Evolutionary conservation across 768 basidiomycete species (phyloP), one percentile per base, ranked within the genome.

Genomic region (Pluteus cervinus): DNA sequence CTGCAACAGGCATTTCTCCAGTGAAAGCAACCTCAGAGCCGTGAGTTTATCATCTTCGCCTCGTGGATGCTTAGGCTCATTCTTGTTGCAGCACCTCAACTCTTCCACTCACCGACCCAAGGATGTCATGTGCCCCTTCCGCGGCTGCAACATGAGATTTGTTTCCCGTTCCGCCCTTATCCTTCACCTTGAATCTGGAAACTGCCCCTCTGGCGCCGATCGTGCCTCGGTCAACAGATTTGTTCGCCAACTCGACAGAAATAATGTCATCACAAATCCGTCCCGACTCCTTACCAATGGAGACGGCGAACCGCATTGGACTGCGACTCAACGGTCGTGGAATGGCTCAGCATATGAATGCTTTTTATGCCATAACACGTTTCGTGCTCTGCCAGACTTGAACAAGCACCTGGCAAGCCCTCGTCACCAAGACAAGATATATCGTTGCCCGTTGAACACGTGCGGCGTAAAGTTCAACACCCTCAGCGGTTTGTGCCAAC

Each of bases 361-460:
- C 54, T 38, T 75, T 49, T 54, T 86, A 17, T 85, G 83, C 52
- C 67, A 75, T 51, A 40, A 36, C 15, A 45, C 34, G 9, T 78
- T 68, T 47, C 20, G 46, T 34, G 48, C 59, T 0, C 65, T 82
- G 9, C 8, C 11, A 0, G 58, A 55, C 5, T 65, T 86, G 34
- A 81, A 86, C 48, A 62, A 69, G 43, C 85, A 86, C 48, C 63
- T 85, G 29, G 62, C 66, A 34, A 83, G 82, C 54, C 77, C 83
- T 2, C 59, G 49, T 3, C 83, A 84, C 49, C 54, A 68, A 44
- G 62, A 68, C 1, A 66, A 61, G 51, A 60, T 69, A 2, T 83
- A 78, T 47, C 46, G 66, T 3, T 85, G 82, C 56, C 78, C 76
- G 3, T 52, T 66, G 29, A 42, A 38, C 5, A 56, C 54, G 8